Conservation (phyloP, 345 rosid genomes). For the Linum tenue region DNA sequence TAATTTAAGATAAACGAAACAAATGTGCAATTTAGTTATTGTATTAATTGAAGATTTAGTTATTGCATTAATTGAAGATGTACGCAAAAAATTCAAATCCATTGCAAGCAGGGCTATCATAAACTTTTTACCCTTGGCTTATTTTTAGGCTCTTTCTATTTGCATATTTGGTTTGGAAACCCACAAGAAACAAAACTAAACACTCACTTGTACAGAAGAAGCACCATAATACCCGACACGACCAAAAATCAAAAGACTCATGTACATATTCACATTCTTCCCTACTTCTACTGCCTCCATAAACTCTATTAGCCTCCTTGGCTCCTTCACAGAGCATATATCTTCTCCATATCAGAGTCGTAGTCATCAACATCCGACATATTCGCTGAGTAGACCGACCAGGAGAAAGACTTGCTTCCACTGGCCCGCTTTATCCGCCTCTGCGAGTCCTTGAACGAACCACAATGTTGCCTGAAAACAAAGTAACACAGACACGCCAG, state of each 20-base stretch:
- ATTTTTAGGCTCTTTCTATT: no score
- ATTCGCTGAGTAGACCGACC: conserved; percentile 70
- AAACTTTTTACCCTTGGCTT: no score
- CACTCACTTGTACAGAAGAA: no score
- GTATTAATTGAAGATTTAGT: no score
- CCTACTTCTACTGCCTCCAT: neutral
- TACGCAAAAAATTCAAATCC: no score
- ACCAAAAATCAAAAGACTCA: neutral
- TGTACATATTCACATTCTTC: neutral
- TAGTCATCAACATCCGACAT: conserved; percentile 62
- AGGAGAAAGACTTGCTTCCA: conserved; percentile 78
- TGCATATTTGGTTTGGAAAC: neutral
- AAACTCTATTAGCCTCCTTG: neutral
- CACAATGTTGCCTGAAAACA: conserved; percentile 64
- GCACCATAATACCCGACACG: neutral
- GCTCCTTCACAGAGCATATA: conserved; percentile 35
- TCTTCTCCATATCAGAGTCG: conserved; percentile 74
- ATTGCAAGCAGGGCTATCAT: no score
- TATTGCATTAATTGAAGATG: no score
- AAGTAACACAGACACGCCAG: conserved; percentile 81
- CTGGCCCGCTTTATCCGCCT: conserved; percentile 68
- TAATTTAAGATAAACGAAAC: no score
- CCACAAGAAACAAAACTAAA: neutral
- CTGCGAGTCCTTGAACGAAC: conserved; percentile 49
- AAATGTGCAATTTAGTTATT: no score